phyloP scores from a whole-genome alignment of 345 rosid species.

The Arabidopsis thaliana region TAIR10.1 NC_003074.8:18599501-18600000 shows the following conservation, averaged over 20 bases:
- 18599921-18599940: constrained; percentile 78
- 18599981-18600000: constrained; percentile 67
- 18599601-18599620: constrained; percentile 59
- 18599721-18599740: constrained; percentile 51
- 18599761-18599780: constrained; percentile 57
- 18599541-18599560: background rate
- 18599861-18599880: constrained; percentile 47
- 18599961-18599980: constrained; percentile 67
- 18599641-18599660: constrained; percentile 67
- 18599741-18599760: constrained; percentile 33
- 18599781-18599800: constrained; percentile 55
- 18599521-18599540: background rate
- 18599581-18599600: constrained; percentile 74
- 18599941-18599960: constrained; percentile 78
- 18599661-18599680: constrained; percentile 72
- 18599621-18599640: constrained; percentile 78
- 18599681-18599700: constrained; percentile 75
- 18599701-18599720: constrained; percentile 64
- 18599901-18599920: constrained; percentile 58
- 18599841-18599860: constrained; percentile 49
- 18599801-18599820: constrained; percentile 52
- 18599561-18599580: constrained; percentile 50
- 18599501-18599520: too few relatives aligned
- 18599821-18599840: constrained; percentile 71
- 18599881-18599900: constrained; percentile 49